Evolutionary conservation across 495 filamentous ascomycete genomes (phyloP).

Genomic region (Neurospora sp.): DNA sequence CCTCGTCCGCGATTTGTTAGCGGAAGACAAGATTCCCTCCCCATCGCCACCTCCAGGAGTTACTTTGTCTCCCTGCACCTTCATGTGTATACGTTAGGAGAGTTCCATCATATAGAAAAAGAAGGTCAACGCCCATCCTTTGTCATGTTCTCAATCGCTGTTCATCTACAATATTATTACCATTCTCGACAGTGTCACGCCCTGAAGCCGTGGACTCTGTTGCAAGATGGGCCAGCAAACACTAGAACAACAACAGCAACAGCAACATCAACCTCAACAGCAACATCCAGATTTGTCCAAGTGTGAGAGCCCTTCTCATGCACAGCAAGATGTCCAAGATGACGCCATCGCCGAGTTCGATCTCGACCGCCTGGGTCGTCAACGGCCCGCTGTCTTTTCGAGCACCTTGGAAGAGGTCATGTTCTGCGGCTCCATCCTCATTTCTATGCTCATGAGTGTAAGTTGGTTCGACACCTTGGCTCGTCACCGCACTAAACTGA

Average conservation of each 20-base stretch:
- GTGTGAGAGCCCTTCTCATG: not conserved
- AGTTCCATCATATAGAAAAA: not conserved
- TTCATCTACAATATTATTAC: not conserved
- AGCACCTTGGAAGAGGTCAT: conserved; percentile 51
- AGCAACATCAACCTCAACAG: not conserved
- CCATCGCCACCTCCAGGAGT: not conserved
- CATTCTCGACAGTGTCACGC: not conserved
- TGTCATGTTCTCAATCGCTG: not conserved
- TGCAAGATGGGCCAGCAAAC: not conserved
- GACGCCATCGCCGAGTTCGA: conserved; percentile 7
- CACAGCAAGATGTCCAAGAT: not conserved
- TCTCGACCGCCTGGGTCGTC: conserved; percentile 61
- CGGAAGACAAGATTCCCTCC: not conserved
- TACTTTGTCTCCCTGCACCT: not conserved
- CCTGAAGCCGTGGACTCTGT: not conserved
- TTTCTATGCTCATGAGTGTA: conserved; percentile 65
- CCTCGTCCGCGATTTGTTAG: not conserved
- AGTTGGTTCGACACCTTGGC: conserved; percentile 14
- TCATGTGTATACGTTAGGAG: not conserved
- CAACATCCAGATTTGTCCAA: not conserved
- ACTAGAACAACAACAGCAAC: not conserved
- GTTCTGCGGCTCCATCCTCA: conserved; percentile 63
- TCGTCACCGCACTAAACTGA: not conserved
- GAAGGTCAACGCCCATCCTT: not conserved
- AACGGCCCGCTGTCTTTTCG: conserved; percentile 58